Evolutionary conservation across 2,329 filamentous ascomycete species (phyloP).

Genomic region (Aspergillus sojae): DNA sequence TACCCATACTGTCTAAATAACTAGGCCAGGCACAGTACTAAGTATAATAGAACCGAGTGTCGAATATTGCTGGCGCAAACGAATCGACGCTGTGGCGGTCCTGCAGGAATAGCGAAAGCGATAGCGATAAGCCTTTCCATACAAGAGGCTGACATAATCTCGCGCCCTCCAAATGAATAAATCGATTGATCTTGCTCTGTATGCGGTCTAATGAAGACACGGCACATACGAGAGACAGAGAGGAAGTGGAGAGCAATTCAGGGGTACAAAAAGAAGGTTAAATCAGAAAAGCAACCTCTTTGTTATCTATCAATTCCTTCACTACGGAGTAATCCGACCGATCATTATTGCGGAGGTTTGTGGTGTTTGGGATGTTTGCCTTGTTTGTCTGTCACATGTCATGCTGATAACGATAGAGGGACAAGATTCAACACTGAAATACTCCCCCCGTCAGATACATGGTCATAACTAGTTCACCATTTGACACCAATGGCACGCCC

Average conservation of each 20-base stretch:
- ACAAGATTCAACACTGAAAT: background rate
- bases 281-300: background rate
- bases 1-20: background rate
- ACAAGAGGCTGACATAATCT: background rate
- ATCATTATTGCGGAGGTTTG: slow-evolving; percentile 28
- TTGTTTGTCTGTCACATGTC: slow-evolving; percentile 19
- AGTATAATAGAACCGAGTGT: background rate
- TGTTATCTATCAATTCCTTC: background rate
- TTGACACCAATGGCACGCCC: slow-evolving; percentile 42
- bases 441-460: background rate
- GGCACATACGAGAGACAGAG: background rate
- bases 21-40: background rate
- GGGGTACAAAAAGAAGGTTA: background rate
- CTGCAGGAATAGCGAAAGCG: background rate
- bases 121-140: background rate
- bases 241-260: background rate
- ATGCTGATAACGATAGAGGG: slow-evolving; percentile 15
- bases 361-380: slow-evolving; percentile 29
- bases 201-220: no score
- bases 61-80: background rate
- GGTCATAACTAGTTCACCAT: background rate
- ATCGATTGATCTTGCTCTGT: background rate
- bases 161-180: background rate
- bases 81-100: background rate
- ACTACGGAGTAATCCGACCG: no score